Base-by-base conservation (phyloP, 768 basidiomycete species). In the button mushroom (Agaricus bisporus) region DNA sequence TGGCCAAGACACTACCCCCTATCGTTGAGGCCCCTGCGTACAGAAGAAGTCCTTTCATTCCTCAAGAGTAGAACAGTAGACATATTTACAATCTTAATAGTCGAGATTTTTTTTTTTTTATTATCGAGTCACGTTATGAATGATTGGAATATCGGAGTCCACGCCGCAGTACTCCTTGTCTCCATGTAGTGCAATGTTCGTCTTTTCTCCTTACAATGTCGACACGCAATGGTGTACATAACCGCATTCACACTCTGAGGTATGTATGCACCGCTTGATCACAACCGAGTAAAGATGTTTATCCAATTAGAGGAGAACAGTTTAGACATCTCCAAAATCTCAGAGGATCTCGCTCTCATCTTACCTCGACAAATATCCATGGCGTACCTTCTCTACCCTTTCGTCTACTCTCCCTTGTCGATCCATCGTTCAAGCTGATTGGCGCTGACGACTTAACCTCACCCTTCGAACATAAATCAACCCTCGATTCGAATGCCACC, bases 41-140 rank as follows among this genome's bases (percentile, higher is more conserved):
- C 57, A 83, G 86, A 55, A 77, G 78, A 50, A 88, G 83, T 61
- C 90, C 89, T n/a, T 91, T 91, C 66, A 75, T 83, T 51, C 86
- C 90, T 59, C 77, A 77, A 64, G 88, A 88, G 66, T 81, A 71
- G 68, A 62, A 11, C 32, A 32, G 7, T 32, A 32, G 32, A 32
- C 8, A 7, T 64, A 17, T 22, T 22, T 52, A 48, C 38, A 8
- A 57, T 58, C 58, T 56, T 56, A 50, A 36, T 55, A 54, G 29
- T 50, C 22, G 4, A 22, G 22, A 48, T 43, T 55, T 49, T 56
- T 56, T 48, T 48, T 45, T 53, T 39, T 32, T 11, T 7, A 32
- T 32, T 6, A 32, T 32, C 32, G 32, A 32, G 32, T 32, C 32
- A 32, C 32, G 32, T 32, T 32, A 32, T 22, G 22, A 22, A 22